Percentiles rank a stretch among this genome's conserved stretches.
These are phyloP conservation scores for Rhodotorula paludigena DNA, from an alignment of 768 basidiomycete genomes.

Conservation along the genomic window DNA sequence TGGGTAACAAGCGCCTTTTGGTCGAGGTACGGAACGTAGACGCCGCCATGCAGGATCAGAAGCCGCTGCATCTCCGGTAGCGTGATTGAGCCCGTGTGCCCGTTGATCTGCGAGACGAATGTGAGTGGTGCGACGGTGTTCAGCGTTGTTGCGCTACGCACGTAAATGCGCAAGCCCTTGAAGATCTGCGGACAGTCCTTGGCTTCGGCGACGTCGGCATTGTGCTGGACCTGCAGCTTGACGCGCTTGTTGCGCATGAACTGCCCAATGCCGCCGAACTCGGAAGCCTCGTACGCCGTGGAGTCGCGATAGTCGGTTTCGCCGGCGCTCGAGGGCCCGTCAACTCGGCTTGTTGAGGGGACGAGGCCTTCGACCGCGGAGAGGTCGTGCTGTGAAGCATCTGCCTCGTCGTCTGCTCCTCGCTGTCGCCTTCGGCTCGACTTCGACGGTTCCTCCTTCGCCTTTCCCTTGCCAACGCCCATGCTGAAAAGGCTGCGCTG, in stretches of 20 bases:
- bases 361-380: no score
- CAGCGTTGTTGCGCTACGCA: conserved; percentile 54
- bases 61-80: conserved; percentile 75
- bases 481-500: conserved; percentile 35
- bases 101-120: conserved; percentile 65
- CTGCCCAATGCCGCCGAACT: conserved; percentile 21
- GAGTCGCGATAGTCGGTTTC: neutral
- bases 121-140: no score
- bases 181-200: conserved; percentile 58
- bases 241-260: conserved; percentile 87
- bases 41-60: conserved; percentile 75
- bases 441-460: neutral
- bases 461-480: neutral
- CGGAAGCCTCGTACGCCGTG: conserved; percentile 5
- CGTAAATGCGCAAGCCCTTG: conserved; percentile 71
- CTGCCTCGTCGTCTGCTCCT: no score
- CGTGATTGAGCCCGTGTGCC: conserved; percentile 61
- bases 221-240: conserved; percentile 79
- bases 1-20: conserved; percentile 81
- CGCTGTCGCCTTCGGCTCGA: no score
- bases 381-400: no score
- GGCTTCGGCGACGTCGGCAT: conserved; percentile 41
- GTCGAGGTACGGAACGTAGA: conserved; percentile 76
- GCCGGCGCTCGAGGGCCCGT: neutral
- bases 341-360: no score